These are phyloP conservation scores for Euphorbia tirucalli DNA, from an alignment of 345 rosid species.

Conservation along the genomic window DNA sequence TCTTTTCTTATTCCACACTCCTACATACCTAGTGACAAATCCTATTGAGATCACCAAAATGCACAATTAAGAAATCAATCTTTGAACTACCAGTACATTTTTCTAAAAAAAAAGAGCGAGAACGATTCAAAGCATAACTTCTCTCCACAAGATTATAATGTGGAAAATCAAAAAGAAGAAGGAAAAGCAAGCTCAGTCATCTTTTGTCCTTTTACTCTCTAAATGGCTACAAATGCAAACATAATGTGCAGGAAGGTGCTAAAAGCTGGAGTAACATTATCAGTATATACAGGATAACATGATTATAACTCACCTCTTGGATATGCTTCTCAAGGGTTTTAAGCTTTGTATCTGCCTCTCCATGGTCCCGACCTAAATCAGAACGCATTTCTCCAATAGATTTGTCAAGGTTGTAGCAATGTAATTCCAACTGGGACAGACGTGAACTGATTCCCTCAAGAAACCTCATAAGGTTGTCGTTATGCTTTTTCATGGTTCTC, in stretches of 20 bases:
- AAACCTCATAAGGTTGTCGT: constrained; percentile 80
- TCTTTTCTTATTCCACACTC: too few species aligned
- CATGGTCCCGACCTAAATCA: constrained; percentile 64
- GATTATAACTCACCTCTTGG: constrained; percentile 65
- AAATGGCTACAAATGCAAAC: too few species aligned
- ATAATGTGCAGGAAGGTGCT: too few species aligned
- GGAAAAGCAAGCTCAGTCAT: background rate
- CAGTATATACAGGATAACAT: background rate
- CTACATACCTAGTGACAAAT: background rate
- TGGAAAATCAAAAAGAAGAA: background rate
- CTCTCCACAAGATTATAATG: background rate
- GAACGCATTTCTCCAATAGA: constrained; percentile 90
- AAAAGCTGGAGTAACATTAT: too few species aligned
- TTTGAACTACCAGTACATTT: background rate
- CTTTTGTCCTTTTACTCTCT: too few species aligned
- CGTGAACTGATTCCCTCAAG: constrained; percentile 98
- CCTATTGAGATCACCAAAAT: background rate
- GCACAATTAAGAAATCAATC: background rate
- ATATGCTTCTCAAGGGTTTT: constrained; percentile 87
- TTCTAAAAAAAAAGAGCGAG: background rate
- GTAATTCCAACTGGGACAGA: constrained; percentile 81
- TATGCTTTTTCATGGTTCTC: constrained; percentile 71
- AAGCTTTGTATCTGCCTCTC: constrained; percentile 78
- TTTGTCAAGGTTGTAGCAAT: constrained; percentile 94
- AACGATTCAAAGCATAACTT: background rate